Conservation (phyloP, 768 basidiomycete species). For the Asterophora parasitica region DNA sequence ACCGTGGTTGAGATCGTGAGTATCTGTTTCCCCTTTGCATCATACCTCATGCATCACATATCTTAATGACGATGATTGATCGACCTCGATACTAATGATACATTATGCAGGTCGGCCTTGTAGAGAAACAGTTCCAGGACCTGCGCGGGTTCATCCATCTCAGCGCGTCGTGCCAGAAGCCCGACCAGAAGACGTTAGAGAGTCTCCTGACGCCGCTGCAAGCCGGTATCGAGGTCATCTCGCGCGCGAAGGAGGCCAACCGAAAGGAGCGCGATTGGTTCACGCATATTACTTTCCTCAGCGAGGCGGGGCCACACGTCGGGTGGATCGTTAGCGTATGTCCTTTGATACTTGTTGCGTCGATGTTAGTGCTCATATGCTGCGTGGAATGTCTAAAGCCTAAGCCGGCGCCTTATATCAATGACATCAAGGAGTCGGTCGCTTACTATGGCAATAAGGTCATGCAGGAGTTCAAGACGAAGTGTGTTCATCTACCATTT, state of each 20-base stretch:
- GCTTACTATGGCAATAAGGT: conserved; percentile 88
- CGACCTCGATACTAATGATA: neutral
- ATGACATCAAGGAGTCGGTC: conserved; percentile 79
- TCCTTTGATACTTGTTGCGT: conserved; percentile 4
- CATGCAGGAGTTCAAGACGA: conserved; percentile 90
- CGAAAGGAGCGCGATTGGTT: conserved; percentile 79
- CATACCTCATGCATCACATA: neutral
- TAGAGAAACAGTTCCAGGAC: conserved; percentile 62
- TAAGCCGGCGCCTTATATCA: conserved; percentile 78
- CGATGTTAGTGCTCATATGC: neutral
- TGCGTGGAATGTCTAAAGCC: conserved; percentile 36
- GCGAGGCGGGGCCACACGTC: conserved; percentile 74
- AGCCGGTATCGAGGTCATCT: conserved; percentile 66
- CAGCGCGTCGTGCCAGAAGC: conserved; percentile 75
- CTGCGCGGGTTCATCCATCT: conserved; percentile 66
- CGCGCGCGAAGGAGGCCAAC: conserved; percentile 78
- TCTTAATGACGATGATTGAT: too few relatives aligned
- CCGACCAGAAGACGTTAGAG: conserved; percentile 54
- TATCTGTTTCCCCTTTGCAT: neutral
- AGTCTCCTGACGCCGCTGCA: conserved; percentile 65
- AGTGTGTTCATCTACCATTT: conserved; percentile 43
- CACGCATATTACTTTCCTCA: conserved; percentile 74
- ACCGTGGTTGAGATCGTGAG: conserved; percentile 76
- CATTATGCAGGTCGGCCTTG: conserved; percentile 52
- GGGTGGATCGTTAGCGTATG: conserved; percentile 88